A percentile compares a stretch with the other conserved stretches of the same genome.
Conservation (phyloP, 768 basidiomycete species). For the Naematelia encephala region DNA sequence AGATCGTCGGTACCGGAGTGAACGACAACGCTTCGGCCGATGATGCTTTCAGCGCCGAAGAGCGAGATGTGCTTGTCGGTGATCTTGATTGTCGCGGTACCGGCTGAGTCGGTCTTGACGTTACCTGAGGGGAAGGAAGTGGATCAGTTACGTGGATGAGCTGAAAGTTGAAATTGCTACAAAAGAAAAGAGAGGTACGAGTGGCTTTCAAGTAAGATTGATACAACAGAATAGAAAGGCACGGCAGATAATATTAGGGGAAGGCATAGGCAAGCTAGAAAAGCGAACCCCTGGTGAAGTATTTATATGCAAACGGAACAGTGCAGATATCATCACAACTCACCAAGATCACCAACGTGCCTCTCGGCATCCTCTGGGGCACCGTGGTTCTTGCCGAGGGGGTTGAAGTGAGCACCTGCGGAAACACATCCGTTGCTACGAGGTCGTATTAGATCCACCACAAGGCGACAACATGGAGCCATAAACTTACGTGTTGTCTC, state of each 20-base stretch:
- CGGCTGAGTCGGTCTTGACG: constrained; percentile 61
- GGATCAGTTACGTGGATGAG: background rate
- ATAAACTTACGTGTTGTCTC: constrained; percentile 63
- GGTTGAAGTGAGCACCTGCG: constrained; percentile 76
- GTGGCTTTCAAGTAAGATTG: too few species aligned
- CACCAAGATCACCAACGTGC: constrained; percentile 62
- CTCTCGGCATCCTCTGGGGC: constrained; percentile 56
- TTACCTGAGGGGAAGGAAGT: constrained; percentile 58
- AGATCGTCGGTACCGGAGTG: constrained; percentile 77
- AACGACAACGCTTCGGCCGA: constrained; percentile 73
- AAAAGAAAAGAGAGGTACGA: too few species aligned
- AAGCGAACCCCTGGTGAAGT: too few species aligned
- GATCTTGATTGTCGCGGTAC: constrained; percentile 61
- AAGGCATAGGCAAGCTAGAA: too few species aligned
- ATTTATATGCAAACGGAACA: too few species aligned
- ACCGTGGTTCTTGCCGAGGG: constrained; percentile 64
- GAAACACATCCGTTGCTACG: constrained; percentile 53
- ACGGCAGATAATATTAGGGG: too few species aligned
- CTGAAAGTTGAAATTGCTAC: too few species aligned
- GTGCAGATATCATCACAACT: constrained; percentile 9
- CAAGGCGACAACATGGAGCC: background rate
- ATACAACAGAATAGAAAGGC: too few species aligned
- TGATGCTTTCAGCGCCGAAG: constrained; percentile 64
- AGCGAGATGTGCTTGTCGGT: constrained; percentile 64
- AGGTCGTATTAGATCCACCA: background rate